Evolutionary conservation across 176 grass and related monocot species (phyloP), one percentile per base, ranked within the genome.

Genomic region (Aegilops speltoides): DNA sequence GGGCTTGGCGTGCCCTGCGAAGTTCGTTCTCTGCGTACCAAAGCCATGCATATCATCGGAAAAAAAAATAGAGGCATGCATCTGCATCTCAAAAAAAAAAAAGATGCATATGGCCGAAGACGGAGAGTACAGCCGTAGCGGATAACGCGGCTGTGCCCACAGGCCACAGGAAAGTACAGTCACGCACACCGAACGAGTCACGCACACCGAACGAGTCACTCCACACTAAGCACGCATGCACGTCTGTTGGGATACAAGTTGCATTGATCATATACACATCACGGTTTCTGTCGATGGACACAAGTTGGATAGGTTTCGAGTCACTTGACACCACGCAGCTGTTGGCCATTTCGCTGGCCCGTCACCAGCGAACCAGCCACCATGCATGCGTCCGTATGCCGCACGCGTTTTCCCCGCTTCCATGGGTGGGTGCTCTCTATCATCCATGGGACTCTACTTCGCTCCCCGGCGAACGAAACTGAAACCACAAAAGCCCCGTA

Each of bases 301-400:
- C 46, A 77, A 24, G 79, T 59, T 48, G 52, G 33, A 57, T 34
- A 54, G 31, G 28, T 38, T 71, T 83, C 66, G 71, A 88, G 71
- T 88, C 79, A 88, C 79, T 46, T 45, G 62, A 83, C 86, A 87
- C 70, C 81, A 57, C 6, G 43, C 10, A 65, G 79, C 40, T 82
- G 62, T 38, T 78, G 9, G 36, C 36, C 63, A 60, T 68, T 82
- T 45, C 40, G n/a, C 26, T 54, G 7, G 1, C 46, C 15, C 54
- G 11, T 69, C 43, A 70, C 46, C 48, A 60, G 72, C 31, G 57
- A 43, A 76, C 41, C 71, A 28, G 71, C 71, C 71, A 48, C 71
- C 68, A 75, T 48, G 70, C 68, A 75, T 28, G 70, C 71, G 69
- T 54, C 79, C 12, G 11, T 17, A 62, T 19, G 12, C 24, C 19